Percentiles rank a stretch among this genome's conserved stretches.
These are phyloP conservation scores for Cercospora berteroae DNA, from an alignment of 2,329 filamentous ascomycete genomes.

Conservation along the genomic window DNA sequence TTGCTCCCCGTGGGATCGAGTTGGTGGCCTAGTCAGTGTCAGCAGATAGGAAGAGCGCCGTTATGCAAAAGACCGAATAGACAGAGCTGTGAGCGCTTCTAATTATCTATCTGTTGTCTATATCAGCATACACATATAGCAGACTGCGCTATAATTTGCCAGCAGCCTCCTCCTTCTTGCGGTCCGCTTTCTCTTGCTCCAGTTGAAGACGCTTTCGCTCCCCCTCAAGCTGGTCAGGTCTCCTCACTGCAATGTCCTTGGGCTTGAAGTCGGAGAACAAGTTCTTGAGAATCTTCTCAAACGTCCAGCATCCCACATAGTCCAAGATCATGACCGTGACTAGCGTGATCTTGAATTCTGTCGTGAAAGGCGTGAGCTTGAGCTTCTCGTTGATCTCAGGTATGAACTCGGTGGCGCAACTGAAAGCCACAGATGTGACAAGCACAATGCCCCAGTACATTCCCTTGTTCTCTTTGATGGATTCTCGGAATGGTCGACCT, in stretches of 20 bases:
- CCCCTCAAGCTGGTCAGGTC: slow-evolving; percentile 79
- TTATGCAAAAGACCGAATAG: background rate
- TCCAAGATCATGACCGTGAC: slow-evolving; percentile 82
- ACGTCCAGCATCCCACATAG: slow-evolving; percentile 79
- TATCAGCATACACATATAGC: background rate
- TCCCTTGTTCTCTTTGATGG: slow-evolving; percentile 88
- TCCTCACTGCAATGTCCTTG: slow-evolving; percentile 84
- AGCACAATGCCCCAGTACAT: slow-evolving; percentile 98
- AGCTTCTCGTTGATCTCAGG: slow-evolving; percentile 94
- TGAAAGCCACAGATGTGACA: slow-evolving; percentile 86
- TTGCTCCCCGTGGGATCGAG: background rate
- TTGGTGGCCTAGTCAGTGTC: background rate
- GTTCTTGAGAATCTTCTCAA: slow-evolving; percentile 81
- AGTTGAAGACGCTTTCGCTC: slow-evolving; percentile 67
- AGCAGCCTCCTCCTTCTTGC: slow-evolving; percentile 38
- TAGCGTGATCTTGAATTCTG: slow-evolving; percentile 85
- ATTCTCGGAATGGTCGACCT: slow-evolving; percentile 94
- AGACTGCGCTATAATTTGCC: slow-evolving; percentile 30
- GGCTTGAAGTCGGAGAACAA: slow-evolving; percentile 88
- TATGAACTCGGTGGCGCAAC: slow-evolving; percentile 90
- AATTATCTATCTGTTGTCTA: slow-evolving; percentile 1
- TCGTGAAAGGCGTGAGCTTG: slow-evolving; percentile 83
- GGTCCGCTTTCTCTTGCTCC: slow-evolving; percentile 43
- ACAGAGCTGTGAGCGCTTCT: background rate
- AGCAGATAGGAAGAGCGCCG: background rate